Evolutionary conservation across 148 eudicot genomes (phyloP), one percentile per base, ranked within the genome.

Genomic region (Fagopyrum tataricum): DNA sequence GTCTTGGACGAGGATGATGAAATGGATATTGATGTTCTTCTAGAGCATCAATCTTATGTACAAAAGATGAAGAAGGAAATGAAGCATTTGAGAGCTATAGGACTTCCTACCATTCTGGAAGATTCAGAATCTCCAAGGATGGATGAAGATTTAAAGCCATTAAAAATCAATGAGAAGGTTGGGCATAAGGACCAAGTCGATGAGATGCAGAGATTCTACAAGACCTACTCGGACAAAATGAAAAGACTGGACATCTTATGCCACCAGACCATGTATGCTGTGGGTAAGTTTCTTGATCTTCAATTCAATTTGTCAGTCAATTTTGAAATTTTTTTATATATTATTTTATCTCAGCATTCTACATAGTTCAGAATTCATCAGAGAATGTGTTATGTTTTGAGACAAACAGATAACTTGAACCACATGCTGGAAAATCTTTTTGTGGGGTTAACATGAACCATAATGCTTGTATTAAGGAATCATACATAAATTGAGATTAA

Each of bases 81-180:
- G 82, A 91, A 79, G 71, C 79, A 77, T 76, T 77, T 83, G 20
- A 85, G 83, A 76, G 71, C 75, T 0, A 76, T 71, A 72, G 92
- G 92, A 15, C 91, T 95, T 53, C 96, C 94, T 0, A 95, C 97
- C 1, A 95, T 95, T 73, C 78, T 86, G 75, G 99, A 95, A 79
- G 96, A 95, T 78, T 90, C 82, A 4, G 99, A 90, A 77, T 79
- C 87, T 77, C 84, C 87, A 8, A 88, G 84, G 73, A 76, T 87
- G 72, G 84, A 46, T 23, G 93, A 90, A 47, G 97, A 95, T 86
- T 67, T 84, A 78, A 88, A 82, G 82, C 99, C 99, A 26, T 76
- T 95, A 49, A 78, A 85, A 73, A 83, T 95, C 39, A 85, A 91
- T 77, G 92, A 84, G 44, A 90, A 85, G 73, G 24, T 87, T 23